Conservation (phyloP, 768 basidiomycete species). For the Boletus subcaerulescens region DNA sequence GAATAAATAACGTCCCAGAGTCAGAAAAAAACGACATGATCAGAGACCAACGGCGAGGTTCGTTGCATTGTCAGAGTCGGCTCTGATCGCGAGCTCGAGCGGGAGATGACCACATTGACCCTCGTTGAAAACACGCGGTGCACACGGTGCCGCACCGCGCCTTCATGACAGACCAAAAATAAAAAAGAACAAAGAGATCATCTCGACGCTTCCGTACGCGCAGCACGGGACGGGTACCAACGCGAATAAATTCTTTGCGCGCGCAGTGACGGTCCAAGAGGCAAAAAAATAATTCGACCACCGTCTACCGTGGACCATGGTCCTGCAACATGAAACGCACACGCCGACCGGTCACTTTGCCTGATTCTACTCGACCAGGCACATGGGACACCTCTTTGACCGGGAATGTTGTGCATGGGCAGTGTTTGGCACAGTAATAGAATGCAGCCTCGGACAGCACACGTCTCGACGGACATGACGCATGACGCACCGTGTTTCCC, state of each 20-base stretch:
- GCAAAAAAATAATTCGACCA: neutral
- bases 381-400: slow-evolving; percentile 5
- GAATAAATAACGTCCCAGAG: no score
- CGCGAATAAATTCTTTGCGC: neutral
- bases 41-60: neutral
- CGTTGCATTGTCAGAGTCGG: neutral
- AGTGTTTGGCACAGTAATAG: slow-evolving; percentile 13
- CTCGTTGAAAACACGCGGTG: slow-evolving; percentile 29
- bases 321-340: slow-evolving; percentile 9
- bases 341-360: neutral
- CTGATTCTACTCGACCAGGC: neutral
- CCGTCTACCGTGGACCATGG: neutral
- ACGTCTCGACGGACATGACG: slow-evolving; percentile 20
- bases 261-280: neutral
- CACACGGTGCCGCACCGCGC: slow-evolving; percentile 8
- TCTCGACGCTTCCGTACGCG: no score
- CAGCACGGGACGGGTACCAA: neutral
- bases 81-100: slow-evolving; percentile 3
- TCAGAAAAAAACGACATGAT: neutral
- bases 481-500: slow-evolving; percentile 14
- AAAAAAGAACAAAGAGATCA: neutral
- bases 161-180: neutral
- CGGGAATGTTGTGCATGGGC: neutral
- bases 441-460: slow-evolving; percentile 3
- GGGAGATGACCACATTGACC: slow-evolving; percentile 1